These are phyloP conservation scores for Chaetomium tenue DNA, from an alignment of 495 filamentous ascomycete genomes.

Conservation along the genomic window DNA sequence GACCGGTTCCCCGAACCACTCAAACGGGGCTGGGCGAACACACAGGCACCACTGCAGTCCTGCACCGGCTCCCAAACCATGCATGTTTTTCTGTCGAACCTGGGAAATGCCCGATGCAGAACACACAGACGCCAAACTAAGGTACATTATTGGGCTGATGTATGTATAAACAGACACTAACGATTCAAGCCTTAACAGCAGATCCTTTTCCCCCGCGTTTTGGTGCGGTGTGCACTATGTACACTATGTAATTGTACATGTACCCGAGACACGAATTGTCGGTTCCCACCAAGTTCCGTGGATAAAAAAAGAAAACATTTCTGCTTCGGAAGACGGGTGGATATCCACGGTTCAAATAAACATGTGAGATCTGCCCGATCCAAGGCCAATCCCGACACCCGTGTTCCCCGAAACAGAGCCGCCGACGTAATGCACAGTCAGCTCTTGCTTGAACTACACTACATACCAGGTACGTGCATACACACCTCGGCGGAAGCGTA, in stretches of 20 bases:
- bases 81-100: background rate
- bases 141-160: no score
- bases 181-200: background rate
- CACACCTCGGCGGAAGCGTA: no score
- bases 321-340: no score
- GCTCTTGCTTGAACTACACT: no score
- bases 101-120: no score
- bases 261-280: background rate
- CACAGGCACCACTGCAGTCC: background rate
- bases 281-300: background rate
- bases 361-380: background rate
- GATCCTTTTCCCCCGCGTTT: background rate
- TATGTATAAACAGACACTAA: no score
- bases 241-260: no score
- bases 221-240: no score
- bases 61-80: background rate
- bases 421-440: constrained; percentile 3
- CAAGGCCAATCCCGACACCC: background rate
- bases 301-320: no score
- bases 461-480: no score
- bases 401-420: constrained; percentile 3
- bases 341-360: no score
- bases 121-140: no score
- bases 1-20: constrained; percentile 18
- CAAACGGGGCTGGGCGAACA: background rate